These are phyloP conservation scores for Argentina anserina DNA, from an alignment of 306 rosid species.

Conservation along the genomic window DNA sequence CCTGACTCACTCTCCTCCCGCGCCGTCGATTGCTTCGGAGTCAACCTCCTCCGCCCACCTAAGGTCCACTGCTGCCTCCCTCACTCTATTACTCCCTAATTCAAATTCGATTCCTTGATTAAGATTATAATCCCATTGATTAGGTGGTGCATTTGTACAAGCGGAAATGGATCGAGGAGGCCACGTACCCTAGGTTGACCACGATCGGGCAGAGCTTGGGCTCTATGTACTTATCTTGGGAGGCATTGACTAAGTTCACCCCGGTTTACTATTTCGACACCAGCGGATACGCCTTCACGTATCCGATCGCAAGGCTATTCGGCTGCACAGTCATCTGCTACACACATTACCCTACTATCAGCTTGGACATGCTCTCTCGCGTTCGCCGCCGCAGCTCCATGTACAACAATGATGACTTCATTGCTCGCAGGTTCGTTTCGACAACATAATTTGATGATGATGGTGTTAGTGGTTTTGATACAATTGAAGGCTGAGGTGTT, in stretches of 20 bases:
- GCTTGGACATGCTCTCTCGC: slow-evolving; percentile 88
- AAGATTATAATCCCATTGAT: background rate
- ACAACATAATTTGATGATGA: background rate
- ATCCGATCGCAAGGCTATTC: slow-evolving; percentile 82
- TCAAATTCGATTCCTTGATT: background rate
- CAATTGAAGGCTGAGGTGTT: background rate
- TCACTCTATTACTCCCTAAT: background rate
- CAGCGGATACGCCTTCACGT: slow-evolving; percentile 89
- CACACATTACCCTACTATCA: slow-evolving; percentile 96
- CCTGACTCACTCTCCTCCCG: slow-evolving; percentile 59
- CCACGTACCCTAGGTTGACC: slow-evolving; percentile 78
- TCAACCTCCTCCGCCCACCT: slow-evolving; percentile 50
- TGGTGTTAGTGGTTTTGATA: too few relatives aligned
- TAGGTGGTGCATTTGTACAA: slow-evolving; percentile 80
- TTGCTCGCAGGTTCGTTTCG: slow-evolving; percentile 58
- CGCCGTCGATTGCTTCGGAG: slow-evolving; percentile 79
- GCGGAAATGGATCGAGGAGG: slow-evolving; percentile 87
- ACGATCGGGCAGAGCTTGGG: slow-evolving; percentile 96
- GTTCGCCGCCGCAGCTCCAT: slow-evolving; percentile 62
- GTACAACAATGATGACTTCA: slow-evolving; percentile 71
- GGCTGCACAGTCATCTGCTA: slow-evolving; percentile 87
- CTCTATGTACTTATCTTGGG: slow-evolving; percentile 79
- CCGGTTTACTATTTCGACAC: slow-evolving; percentile 78
- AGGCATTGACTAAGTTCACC: slow-evolving; percentile 77
- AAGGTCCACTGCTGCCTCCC: slow-evolving; percentile 32